These are phyloP conservation scores for Wickerhamiella sergipiensis DNA, from an alignment of 805 yeast genomes.

Conservation along the genomic window DNA sequence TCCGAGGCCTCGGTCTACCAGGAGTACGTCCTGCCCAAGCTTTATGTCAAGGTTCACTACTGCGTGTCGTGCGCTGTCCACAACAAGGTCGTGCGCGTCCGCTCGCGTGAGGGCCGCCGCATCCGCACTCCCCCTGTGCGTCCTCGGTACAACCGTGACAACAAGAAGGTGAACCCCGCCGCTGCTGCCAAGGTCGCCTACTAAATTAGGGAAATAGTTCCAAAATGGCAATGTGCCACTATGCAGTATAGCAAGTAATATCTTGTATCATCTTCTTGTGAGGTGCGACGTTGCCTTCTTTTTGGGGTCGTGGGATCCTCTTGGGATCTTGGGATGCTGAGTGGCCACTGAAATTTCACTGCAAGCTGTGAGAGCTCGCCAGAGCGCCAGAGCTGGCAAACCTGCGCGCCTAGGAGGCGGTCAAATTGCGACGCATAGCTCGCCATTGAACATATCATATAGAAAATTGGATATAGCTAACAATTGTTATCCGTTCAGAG, in stretches of 20 bases:
- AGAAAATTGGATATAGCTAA: too few species aligned
- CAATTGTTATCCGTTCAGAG: too few species aligned
- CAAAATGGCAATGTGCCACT: not conserved
- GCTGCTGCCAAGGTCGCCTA: constrained; percentile 55
- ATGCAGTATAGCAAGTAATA: not conserved
- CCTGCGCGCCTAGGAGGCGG: too few species aligned
- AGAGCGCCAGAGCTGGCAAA: too few species aligned
- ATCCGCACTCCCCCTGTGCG: constrained; percentile 98
- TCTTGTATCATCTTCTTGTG: not conserved
- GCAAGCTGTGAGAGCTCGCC: too few species aligned
- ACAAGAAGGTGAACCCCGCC: constrained; percentile 90
- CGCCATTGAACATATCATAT: too few species aligned
- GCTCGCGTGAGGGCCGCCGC: constrained; percentile 98
- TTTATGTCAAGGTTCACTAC: constrained; percentile 99
- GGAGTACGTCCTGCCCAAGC: constrained; percentile 99
- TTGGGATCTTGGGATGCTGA: too few species aligned
- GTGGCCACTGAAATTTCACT: too few species aligned
- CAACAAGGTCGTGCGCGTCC: constrained; percentile 99
- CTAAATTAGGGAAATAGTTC: not conserved
- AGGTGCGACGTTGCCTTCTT: too few species aligned
- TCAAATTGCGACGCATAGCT: too few species aligned
- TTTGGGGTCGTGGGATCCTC: too few species aligned
- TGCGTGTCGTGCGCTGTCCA: constrained; percentile 99
- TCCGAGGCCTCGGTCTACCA: constrained; percentile 98
- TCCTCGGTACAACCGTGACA: constrained; percentile 90